phyloP scores from a whole-genome alignment of 2,329 filamentous ascomycete species.

The Aspergillus sp. region DNA sequence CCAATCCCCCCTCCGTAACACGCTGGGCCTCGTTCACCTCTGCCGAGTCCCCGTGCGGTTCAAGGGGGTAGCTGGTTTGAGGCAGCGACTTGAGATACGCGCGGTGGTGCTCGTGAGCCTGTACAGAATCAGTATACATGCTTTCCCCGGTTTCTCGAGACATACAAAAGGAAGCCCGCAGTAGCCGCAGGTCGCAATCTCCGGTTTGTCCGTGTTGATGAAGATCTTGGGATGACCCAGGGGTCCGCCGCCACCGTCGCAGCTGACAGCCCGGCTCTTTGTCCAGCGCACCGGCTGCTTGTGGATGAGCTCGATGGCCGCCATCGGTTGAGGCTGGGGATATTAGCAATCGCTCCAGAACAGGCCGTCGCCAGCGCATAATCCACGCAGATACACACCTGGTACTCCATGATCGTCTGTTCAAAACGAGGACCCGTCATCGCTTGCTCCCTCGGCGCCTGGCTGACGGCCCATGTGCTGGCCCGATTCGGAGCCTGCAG shows the following conservation, averaged over 20 bases:
- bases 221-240: constrained; percentile 86
- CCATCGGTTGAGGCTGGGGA: constrained; percentile 68
- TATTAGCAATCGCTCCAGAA: background rate
- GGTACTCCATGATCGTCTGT: constrained; percentile 85
- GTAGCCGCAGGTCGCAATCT: constrained; percentile 84
- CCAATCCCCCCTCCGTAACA: constrained; percentile 49
- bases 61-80: constrained; percentile 70
- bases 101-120: constrained; percentile 88
- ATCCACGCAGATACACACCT: constrained; percentile 54
- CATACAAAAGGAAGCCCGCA: constrained; percentile 89
- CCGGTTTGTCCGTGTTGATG: constrained; percentile 96
- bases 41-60: constrained; percentile 48
- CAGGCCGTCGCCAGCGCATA: no score
- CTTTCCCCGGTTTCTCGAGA: no score
- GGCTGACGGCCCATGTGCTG: constrained; percentile 74
- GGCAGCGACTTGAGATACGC: constrained; percentile 74
- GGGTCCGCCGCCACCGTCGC: constrained; percentile 86
- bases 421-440: constrained; percentile 96
- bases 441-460: constrained; percentile 67
- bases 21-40: constrained; percentile 51
- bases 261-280: constrained; percentile 69
- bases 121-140: constrained; percentile 5
- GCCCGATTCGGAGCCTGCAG: constrained; percentile 80
- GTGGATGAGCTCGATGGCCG: constrained; percentile 93
- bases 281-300: constrained; percentile 91